Conservation (phyloP, 2,329 filamentous ascomycete genomes). For the Microthyrium microscopicum region DNA sequence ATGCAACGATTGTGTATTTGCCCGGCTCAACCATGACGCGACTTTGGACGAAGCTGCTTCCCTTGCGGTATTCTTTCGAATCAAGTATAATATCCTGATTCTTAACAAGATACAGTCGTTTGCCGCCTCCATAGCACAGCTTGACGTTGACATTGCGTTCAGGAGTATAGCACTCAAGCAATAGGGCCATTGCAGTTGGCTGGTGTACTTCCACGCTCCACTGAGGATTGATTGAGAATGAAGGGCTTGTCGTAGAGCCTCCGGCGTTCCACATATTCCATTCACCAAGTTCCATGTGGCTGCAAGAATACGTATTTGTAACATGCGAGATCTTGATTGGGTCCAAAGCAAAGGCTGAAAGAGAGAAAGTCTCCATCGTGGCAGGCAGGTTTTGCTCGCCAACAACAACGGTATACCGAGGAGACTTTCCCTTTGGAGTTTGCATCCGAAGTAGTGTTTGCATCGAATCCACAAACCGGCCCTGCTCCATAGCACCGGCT, state of each 20-base stretch:
- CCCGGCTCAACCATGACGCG: slow-evolving; percentile 53
- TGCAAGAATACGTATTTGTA: slow-evolving; percentile 39
- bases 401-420: slow-evolving; percentile 47
- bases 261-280: slow-evolving; percentile 75
- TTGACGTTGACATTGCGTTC: slow-evolving; percentile 72
- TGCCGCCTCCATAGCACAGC: slow-evolving; percentile 60
- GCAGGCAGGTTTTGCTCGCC: slow-evolving; percentile 65
- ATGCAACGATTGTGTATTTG: slow-evolving; percentile 74
- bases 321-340: slow-evolving; percentile 47
- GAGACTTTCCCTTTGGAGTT: slow-evolving; percentile 33
- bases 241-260: slow-evolving; percentile 60
- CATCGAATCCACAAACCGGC: slow-evolving; percentile 84
- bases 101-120: slow-evolving; percentile 52
- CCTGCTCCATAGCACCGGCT: slow-evolving; percentile 54
- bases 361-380: slow-evolving; percentile 63
- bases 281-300: slow-evolving; percentile 40
- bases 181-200: slow-evolving; percentile 48
- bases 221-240: slow-evolving; percentile 77
- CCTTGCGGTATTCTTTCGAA: slow-evolving; percentile 76
- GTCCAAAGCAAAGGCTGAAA: slow-evolving; percentile 61
- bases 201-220: slow-evolving; percentile 48
- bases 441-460: slow-evolving; percentile 74
- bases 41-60: slow-evolving; percentile 57
- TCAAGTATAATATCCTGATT: slow-evolving; percentile 64
- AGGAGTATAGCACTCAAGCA: slow-evolving; percentile 51